Base-by-base conservation (phyloP, 306 rosid species). In the Trifolium fragiferum region DNA sequence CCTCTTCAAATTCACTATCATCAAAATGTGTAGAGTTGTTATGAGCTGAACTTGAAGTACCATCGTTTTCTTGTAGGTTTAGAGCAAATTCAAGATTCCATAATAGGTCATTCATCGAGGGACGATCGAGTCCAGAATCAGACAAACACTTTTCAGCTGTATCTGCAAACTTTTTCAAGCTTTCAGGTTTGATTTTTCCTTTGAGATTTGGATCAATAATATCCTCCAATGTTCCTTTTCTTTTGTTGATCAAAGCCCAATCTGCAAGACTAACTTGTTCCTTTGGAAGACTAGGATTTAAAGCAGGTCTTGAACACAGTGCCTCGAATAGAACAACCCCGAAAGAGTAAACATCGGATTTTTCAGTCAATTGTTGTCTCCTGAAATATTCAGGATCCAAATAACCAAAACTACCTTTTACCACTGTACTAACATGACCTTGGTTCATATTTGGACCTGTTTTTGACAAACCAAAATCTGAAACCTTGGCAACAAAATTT, bases 1-100 rank as follows among this genome's bases (percentile, higher is more conserved):
- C 72, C 19, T 83, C 86, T 50, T 82, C 71, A 11, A 73, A 62
- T 25, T 79, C 81, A 11, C 55, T 7, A 13, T 74, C 74, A 1
- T 73, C 37, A 3, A 9, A 1, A 30, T 1, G 35, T 3, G 80
- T 46, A 32, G 80, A 1, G 13, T 32, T 44, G 38, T 15, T 33
- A 57, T 57, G 63, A 57, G 4, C 32, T 33, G 64, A 58, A 7
- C 37, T 20, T 43, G 76, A 41, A 7, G 40, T 37, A 37, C 60
- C 80, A 25, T 68, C 68, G 0, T 66, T 79, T 8, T 58, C 68
- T 80, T 81, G 86, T 33, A 84, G 25, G 70, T 73, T 84, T 8
- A 84, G 83, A n/a, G 90, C 86, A 55, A 84, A 84, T 43, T 86
- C 90, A 1, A 86, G 90, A 27, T 83, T 86, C 90, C 90, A 86